These are phyloP conservation scores for Curvularia sp. DNA, from an alignment of 2,329 filamentous ascomycete genomes.

Conservation along the genomic window DNA sequence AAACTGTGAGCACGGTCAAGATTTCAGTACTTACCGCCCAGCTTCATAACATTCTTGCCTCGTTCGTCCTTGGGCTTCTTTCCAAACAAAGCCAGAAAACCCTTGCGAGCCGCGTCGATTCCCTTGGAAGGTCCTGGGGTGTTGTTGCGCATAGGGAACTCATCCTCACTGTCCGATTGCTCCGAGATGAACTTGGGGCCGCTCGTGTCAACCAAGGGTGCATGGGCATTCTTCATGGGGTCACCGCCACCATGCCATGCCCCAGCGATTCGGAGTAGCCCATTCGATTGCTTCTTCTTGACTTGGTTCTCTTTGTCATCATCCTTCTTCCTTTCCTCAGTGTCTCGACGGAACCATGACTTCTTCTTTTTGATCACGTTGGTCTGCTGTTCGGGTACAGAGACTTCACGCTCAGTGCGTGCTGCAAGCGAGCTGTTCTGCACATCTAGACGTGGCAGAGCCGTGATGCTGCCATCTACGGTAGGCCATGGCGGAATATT, in stretches of 20 bases:
- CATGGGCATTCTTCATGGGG: slow-evolving; percentile 36
- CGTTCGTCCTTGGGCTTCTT: slow-evolving; percentile 56
- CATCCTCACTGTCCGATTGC: slow-evolving; percentile 44
- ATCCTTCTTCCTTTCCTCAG: slow-evolving; percentile 42
- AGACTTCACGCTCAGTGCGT: slow-evolving; percentile 18
- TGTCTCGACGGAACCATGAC: slow-evolving; percentile 55
- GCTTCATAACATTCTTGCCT: slow-evolving; percentile 38
- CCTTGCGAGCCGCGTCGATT: slow-evolving; percentile 50
- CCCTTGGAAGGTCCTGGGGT: slow-evolving; percentile 40
- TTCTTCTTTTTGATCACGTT: slow-evolving; percentile 52
- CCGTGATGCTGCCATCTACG: slow-evolving; percentile 18
- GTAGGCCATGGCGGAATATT: slow-evolving; percentile 26
- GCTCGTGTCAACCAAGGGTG: slow-evolving; percentile 12
- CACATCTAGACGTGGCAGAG: slow-evolving; percentile 30
- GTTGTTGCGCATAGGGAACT: slow-evolving; percentile 53
- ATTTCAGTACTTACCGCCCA: slow-evolving; percentile 49
- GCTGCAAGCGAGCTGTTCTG: slow-evolving; percentile 31
- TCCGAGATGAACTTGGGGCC: slow-evolving; percentile 29
- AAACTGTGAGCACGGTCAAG: slow-evolving; percentile 21
- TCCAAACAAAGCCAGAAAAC: slow-evolving; percentile 62
- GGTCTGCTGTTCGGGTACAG: slow-evolving; percentile 34
- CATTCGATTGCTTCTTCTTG: slow-evolving; percentile 38
- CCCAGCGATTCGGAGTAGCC: slow-evolving; percentile 42
- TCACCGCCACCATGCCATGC: slow-evolving; percentile 49
- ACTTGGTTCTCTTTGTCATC: slow-evolving; percentile 34